phyloP scores from a whole-genome alignment of 2,329 filamentous ascomycete species.

The Dothiorella sarmentorum region DNA sequence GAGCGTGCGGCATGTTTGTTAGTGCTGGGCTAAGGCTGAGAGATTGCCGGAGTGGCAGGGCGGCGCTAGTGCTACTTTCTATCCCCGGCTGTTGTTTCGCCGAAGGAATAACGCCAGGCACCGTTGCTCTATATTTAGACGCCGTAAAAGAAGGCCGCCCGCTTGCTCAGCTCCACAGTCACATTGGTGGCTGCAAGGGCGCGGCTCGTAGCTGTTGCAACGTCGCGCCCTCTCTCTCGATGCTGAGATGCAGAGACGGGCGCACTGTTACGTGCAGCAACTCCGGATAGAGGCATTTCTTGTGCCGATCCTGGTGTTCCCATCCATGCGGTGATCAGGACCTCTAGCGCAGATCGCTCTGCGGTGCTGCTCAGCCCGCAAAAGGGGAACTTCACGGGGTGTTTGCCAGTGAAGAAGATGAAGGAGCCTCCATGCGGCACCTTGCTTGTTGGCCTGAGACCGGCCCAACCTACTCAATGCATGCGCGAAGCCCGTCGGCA shows the following conservation, averaged over 20 bases:
- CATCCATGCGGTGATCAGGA: constrained; percentile 2
- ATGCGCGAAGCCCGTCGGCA: neutral
- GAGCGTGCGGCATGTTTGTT: neutral
- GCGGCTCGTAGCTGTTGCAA: neutral
- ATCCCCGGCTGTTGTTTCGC: neutral
- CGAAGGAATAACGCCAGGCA: neutral
- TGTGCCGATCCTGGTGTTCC: neutral
- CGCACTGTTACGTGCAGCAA: constrained; percentile 3
- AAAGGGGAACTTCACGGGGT: constrained; percentile 3
- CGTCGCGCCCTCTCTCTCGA: neutral
- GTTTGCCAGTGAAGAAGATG: neutral
- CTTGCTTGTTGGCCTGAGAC: neutral
- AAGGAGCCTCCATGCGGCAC: neutral
- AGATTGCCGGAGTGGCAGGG: neutral
- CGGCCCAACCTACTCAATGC: neutral
- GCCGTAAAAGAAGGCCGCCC: neutral
- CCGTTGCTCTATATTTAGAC: neutral
- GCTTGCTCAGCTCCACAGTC: neutral
- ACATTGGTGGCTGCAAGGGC: neutral
- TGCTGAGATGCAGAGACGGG: neutral
- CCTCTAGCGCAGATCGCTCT: constrained; percentile 1
- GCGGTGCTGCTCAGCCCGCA: neutral
- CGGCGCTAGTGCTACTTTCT: neutral
- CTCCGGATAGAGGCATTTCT: neutral
- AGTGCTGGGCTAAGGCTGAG: neutral